Evolutionary conservation across 2,329 filamentous ascomycete species (phyloP).

Genomic region (Trichoderma koningiopsis): DNA sequence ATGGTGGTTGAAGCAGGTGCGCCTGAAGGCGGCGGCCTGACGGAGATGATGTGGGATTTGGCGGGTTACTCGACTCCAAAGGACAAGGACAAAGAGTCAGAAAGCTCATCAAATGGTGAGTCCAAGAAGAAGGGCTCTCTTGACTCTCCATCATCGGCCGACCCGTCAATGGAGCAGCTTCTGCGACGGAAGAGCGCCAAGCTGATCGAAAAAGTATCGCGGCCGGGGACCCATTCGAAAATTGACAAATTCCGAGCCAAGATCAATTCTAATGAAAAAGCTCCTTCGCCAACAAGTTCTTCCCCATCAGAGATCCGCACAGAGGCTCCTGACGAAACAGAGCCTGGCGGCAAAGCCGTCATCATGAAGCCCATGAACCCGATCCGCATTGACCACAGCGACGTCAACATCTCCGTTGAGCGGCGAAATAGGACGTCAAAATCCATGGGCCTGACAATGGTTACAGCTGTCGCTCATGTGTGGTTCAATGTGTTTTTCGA

Average conservation of each 20-base stretch:
- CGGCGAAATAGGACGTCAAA: slow-evolving; percentile 77
- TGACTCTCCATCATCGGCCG: background rate
- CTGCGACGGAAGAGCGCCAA: slow-evolving; percentile 39
- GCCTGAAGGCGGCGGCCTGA: slow-evolving; percentile 51
- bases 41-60: slow-evolving; percentile 58
- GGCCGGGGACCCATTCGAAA: slow-evolving; percentile 28
- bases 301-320: slow-evolving; percentile 14
- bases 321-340: slow-evolving; percentile 41
- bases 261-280: slow-evolving; percentile 21
- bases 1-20: slow-evolving; percentile 63
- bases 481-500: slow-evolving; percentile 98
- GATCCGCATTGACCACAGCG: slow-evolving; percentile 74
- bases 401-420: slow-evolving; percentile 89
- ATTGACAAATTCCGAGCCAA: slow-evolving; percentile 32
- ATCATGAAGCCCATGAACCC: slow-evolving; percentile 73
- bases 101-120: slow-evolving; percentile 36
- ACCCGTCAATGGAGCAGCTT: slow-evolving; percentile 19
- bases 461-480: slow-evolving; percentile 88
- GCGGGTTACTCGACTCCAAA: slow-evolving; percentile 42
- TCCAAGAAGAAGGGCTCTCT: slow-evolving; percentile 2
- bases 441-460: slow-evolving; percentile 81
- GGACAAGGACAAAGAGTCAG: slow-evolving; percentile 38
- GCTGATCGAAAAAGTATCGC: slow-evolving; percentile 39
- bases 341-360: slow-evolving; percentile 69
- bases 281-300: background rate